A percentile compares a stretch with the other conserved stretches of the same genome.
Conservation (phyloP, 805 yeast genomes). For the Kodamaea leandrae region DNA sequence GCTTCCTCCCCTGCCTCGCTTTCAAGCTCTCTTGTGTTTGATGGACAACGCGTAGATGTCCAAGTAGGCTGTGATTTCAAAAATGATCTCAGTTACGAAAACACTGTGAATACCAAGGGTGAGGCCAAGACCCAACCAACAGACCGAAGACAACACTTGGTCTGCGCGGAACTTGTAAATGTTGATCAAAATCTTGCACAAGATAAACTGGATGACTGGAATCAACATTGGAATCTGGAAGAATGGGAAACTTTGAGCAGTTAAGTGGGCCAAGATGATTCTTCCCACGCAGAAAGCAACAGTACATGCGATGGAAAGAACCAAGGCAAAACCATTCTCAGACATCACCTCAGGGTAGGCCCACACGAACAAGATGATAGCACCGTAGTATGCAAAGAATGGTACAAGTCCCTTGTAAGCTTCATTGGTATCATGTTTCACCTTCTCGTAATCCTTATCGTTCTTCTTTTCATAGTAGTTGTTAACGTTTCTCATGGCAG, state of each 20-base stretch:
- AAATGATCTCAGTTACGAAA: slow-evolving; percentile 74
- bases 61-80: slow-evolving; percentile 73
- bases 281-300: slow-evolving; percentile 88
- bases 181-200: slow-evolving; percentile 32
- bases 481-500: slow-evolving; percentile 63
- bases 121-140: slow-evolving; percentile 66
- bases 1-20: too few species aligned
- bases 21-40: slow-evolving; percentile 63
- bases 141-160: slow-evolving; percentile 47
- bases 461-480: slow-evolving; percentile 39
- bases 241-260: slow-evolving; percentile 74
- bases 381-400: slow-evolving; percentile 52
- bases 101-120: slow-evolving; percentile 65
- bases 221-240: slow-evolving; percentile 67
- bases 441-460: slow-evolving; percentile 18
- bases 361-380: slow-evolving; percentile 47
- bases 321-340: slow-evolving; percentile 50
- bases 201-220: slow-evolving; percentile 50
- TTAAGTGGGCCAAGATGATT: slow-evolving; percentile 82
- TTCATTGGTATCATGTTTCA: slow-evolving; percentile 39
- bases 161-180: slow-evolving; percentile 39
- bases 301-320: slow-evolving; percentile 68
- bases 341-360: slow-evolving; percentile 52
- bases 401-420: slow-evolving; percentile 62
- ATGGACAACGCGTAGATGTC: slow-evolving; percentile 85